These are phyloP conservation scores for Globisporangium cylindrosporum DNA, from an alignment of 352 stramenopile genomes.

Conservation along the genomic window DNA sequence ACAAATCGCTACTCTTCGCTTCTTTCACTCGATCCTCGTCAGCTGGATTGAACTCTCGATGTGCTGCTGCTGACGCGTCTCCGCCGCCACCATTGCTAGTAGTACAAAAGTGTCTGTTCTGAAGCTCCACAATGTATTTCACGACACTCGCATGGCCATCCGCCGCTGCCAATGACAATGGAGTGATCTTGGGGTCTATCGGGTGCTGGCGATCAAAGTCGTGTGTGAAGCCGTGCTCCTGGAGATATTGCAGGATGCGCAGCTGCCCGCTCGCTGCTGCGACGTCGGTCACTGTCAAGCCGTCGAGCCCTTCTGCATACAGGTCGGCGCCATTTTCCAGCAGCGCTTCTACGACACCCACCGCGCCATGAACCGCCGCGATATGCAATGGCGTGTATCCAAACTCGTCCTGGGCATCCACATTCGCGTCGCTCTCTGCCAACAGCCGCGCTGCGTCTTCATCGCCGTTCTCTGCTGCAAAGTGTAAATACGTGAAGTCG, in stretches of 20 bases:
- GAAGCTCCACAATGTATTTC: slow-evolving; percentile 16
- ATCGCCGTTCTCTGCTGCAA: slow-evolving; percentile 30
- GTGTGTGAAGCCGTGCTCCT: slow-evolving; percentile 18
- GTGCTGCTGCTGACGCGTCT: not conserved
- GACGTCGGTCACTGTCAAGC: slow-evolving; percentile 17
- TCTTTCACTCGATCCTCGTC: not conserved
- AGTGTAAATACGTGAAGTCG: slow-evolving; percentile 24
- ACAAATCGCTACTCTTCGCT: not conserved
- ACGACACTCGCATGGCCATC: slow-evolving; percentile 12
- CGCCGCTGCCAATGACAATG: slow-evolving; percentile 11
- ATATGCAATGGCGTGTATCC: slow-evolving; percentile 29
- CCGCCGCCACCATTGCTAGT: not conserved
- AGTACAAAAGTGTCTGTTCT: slow-evolving; percentile 9
- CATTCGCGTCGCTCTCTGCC: slow-evolving; percentile 18
- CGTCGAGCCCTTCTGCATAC: slow-evolving; percentile 6
- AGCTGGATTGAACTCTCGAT: not conserved
- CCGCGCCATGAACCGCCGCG: slow-evolving; percentile 22
- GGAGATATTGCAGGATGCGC: slow-evolving; percentile 18
- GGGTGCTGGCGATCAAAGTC: slow-evolving; percentile 18
- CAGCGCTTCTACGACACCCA: slow-evolving; percentile 18
- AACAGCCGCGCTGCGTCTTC: slow-evolving; percentile 23
- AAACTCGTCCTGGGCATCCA: slow-evolving; percentile 19
- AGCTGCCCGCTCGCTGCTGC: slow-evolving; percentile 19
- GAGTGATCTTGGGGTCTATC: slow-evolving; percentile 14
- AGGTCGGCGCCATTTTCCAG: slow-evolving; percentile 24